These are phyloP conservation scores for Angomonas deanei DNA, from an alignment of 208 protist genomes.

Conservation along the genomic window DNA sequence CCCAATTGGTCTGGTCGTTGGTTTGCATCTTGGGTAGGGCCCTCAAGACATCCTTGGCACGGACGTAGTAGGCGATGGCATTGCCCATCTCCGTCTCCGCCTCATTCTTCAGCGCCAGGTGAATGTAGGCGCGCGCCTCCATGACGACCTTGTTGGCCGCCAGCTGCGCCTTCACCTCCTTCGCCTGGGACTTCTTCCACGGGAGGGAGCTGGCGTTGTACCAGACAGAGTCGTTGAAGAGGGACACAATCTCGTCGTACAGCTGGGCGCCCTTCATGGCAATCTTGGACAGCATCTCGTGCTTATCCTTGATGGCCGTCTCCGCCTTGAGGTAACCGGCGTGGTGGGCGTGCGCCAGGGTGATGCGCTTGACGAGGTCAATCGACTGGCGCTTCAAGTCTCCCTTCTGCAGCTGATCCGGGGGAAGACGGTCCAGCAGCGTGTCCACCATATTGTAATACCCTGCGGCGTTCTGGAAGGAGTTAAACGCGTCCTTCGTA, in stretches of 20 bases:
- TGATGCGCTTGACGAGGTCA: constrained; percentile 37
- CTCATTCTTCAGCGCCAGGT: constrained; percentile 45
- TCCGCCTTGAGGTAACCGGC: constrained; percentile 77
- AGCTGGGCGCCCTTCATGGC: constrained; percentile 58
- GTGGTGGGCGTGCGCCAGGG: constrained; percentile 70
- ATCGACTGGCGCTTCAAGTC: constrained; percentile 66
- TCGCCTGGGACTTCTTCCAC: constrained; percentile 24
- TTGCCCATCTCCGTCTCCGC: constrained; percentile 45
- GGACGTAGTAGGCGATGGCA: constrained; percentile 67
- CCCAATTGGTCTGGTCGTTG: constrained; percentile 36
- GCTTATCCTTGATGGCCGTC: constrained; percentile 61
- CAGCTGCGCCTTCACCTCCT: constrained; percentile 47
- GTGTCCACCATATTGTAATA: constrained; percentile 69
- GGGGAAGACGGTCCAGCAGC: constrained; percentile 47
- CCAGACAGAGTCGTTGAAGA: constrained; percentile 47
- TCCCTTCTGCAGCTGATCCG: constrained; percentile 49
- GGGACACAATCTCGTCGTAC: constrained; percentile 54
- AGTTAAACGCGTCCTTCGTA: constrained; percentile 58
- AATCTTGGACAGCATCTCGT: constrained; percentile 69
- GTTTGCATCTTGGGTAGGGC: constrained; percentile 49
- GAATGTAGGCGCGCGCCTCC: constrained; percentile 57
- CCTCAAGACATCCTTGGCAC: constrained; percentile 43
- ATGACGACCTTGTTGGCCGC: constrained; percentile 39
- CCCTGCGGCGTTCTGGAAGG: constrained; percentile 76
- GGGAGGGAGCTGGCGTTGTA: constrained; percentile 9